phyloP scores from a whole-genome alignment of 257 asterid species.

The Petunia secreta region DNA sequence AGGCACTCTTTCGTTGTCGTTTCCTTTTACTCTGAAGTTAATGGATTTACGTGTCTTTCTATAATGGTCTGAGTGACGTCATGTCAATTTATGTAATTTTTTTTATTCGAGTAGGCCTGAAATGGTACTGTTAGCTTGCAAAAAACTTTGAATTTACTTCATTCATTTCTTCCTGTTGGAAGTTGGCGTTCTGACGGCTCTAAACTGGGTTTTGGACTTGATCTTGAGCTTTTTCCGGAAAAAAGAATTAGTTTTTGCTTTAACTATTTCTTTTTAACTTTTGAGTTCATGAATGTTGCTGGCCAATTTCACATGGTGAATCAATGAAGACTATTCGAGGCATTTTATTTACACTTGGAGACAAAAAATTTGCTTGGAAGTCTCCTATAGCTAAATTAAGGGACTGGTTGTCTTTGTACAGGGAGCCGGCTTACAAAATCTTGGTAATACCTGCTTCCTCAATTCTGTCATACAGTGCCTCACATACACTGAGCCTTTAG shows the following conservation, averaged over 20 bases:
- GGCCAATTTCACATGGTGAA: neutral
- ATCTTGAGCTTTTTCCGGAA: constrained; percentile 2
- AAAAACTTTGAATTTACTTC: neutral
- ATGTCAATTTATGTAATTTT: neutral
- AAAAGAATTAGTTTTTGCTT: constrained; percentile 13
- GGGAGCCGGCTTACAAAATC: constrained; percentile 99
- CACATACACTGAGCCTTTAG: constrained; percentile 97
- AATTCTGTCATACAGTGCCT: constrained; percentile 94
- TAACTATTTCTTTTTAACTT: neutral
- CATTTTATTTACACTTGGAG: neutral
- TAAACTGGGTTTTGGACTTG: constrained; percentile 4
- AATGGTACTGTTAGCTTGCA: neutral
- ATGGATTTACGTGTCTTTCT: neutral
- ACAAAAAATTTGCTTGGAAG: constrained; percentile 16
- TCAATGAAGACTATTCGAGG: neutral
- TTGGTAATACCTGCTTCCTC: constrained; percentile 94
- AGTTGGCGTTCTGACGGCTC: neutral
- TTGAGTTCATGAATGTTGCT: constrained; percentile 17
- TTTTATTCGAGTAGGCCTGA: neutral
- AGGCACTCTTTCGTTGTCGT: neutral
- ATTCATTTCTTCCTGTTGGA: neutral
- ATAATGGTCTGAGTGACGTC: neutral
- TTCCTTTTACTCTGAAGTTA: neutral
- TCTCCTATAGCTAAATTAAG: constrained; percentile 27
- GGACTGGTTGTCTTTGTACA: constrained; percentile 41